Conservation (phyloP, 495 filamentous ascomycete genomes). For the Eremomyces bilateralis region DNA sequence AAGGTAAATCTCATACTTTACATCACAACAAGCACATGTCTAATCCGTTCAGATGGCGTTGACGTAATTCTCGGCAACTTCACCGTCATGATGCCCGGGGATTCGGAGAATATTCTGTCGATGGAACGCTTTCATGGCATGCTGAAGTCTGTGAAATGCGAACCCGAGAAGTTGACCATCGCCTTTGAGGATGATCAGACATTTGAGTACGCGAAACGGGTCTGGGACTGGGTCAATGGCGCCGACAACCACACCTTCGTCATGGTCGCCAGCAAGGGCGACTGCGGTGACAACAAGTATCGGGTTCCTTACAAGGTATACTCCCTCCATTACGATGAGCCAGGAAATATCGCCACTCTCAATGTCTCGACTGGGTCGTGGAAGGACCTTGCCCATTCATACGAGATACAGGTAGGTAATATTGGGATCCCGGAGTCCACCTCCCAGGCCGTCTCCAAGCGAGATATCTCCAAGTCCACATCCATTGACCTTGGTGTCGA, state of each 20-base stretch:
- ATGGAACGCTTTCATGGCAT: conserved; percentile 19
- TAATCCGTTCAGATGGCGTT: conserved; percentile 4
- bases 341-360: conserved; percentile 12
- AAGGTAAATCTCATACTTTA: conserved; percentile 1
- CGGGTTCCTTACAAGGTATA: conserved; percentile 18
- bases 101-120: conserved; percentile 17
- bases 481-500: conserved; percentile 15
- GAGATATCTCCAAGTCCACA: conserved; percentile 14
- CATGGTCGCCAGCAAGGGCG: conserved; percentile 18
- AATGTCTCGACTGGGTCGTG: conserved; percentile 13
- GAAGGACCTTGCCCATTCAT: conserved; percentile 16
- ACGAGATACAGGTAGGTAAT: conserved; percentile 17
- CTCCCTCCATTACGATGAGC: conserved; percentile 16
- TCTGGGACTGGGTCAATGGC: conserved; percentile 24
- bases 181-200: conserved; percentile 14
- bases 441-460: conserved; percentile 2
- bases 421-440: conserved; percentile 3
- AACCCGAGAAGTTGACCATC: conserved; percentile 12
- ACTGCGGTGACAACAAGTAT: conserved; percentile 19
- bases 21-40: conserved; percentile 3
- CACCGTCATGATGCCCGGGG: conserved; percentile 16
- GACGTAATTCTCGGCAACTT: conserved; percentile 16
- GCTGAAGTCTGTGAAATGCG: conserved; percentile 17
- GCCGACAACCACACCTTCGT: conserved; percentile 17
- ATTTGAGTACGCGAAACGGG: conserved; percentile 14